Evolutionary conservation across 108 stramenopile genomes (phyloP), one percentile per base, ranked within the genome.

Genomic region (Chaetoceros muelleri): DNA sequence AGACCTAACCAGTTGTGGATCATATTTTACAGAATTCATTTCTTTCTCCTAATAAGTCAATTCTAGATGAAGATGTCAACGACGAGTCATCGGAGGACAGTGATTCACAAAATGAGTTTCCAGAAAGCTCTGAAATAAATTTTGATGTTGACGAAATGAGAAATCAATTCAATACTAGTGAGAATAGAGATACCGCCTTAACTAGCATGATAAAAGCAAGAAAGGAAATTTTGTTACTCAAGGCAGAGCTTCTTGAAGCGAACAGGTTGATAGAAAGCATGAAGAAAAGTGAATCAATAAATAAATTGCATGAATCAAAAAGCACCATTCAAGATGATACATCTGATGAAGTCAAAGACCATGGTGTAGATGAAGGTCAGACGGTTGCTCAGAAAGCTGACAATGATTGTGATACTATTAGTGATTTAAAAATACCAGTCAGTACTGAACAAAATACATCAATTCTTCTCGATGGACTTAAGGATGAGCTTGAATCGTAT

Each of bases 41-140:
- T 49, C 56, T 65, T 40, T 73, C 76, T 1, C 64, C 66, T 44
- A 68, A 80, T 64, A 52, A 71, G 55, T 70, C 82, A 31, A 69
- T 73, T 31, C 53, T 76, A n/a, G 67, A 73, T 54, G 66, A 78
- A 34, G 61, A 52, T 22, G 62, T 65, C 0, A 65, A 75, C 22
- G 52, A 45, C 18, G 60, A 48, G 31, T 49, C 58, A 2, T 72
- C 66, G 0, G 52, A 45, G 16, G 48, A 25, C 34, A 40, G 34
- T 40, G 13, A 10, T 40, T 40, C 34, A 40, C 34, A 40, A 5
- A 40, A 40, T 40, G 34, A 40, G 13, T 40, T 40, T 13, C 34
- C 34, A 40, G 5, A 5, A 10, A 40, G 13, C 34, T 16, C 48
- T n/a, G n/a, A n/a, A 23, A 16, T 18, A 49, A 18, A 49, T 21